These are phyloP conservation scores for Plasmodiophora brassicae DNA, from an alignment of 208 protist genomes.

Conservation along the genomic window DNA sequence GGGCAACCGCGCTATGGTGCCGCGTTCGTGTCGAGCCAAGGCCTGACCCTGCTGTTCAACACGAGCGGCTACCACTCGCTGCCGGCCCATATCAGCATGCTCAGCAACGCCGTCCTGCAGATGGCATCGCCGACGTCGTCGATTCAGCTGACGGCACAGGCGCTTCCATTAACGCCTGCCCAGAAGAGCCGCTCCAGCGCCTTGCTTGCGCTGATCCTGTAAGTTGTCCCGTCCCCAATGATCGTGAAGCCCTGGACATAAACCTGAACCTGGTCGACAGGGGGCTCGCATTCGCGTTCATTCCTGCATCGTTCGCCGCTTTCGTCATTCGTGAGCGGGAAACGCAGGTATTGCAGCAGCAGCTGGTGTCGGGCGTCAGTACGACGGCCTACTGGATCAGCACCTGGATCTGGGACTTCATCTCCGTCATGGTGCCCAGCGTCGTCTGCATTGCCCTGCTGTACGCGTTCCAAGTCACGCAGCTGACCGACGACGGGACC, in stretches of 20 bases:
- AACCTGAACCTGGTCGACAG: not conserved
- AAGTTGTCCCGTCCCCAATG: not conserved
- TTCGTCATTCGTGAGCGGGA: constrained; percentile 35
- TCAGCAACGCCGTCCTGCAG: not conserved
- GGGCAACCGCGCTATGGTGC: not conserved
- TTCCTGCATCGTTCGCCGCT: constrained; percentile 40
- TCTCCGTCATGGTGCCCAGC: not conserved
- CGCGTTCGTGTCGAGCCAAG: not conserved
- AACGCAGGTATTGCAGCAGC: constrained; percentile 19
- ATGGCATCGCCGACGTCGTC: not conserved
- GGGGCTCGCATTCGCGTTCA: constrained; percentile 39
- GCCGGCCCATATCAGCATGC: not conserved
- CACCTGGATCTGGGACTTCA: not conserved
- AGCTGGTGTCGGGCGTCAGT: constrained; percentile 42
- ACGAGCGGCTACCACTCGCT: not conserved
- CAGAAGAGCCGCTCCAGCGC: not conserved
- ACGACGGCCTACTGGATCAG: not conserved
- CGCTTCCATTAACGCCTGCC: not conserved
- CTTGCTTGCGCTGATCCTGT: not conserved
- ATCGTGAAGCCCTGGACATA: too few relatives aligned
- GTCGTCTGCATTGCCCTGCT: not conserved
- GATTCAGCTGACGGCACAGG: not conserved
- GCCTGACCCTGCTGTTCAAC: not conserved
- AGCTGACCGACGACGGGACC: too few relatives aligned
- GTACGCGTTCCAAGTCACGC: too few relatives aligned